A percentile compares a stretch with the other conserved stretches of the same genome.
These are phyloP conservation scores for Lasiodiplodia citricola DNA, from an alignment of 2,329 filamentous ascomycete genomes.

Conservation along the genomic window DNA sequence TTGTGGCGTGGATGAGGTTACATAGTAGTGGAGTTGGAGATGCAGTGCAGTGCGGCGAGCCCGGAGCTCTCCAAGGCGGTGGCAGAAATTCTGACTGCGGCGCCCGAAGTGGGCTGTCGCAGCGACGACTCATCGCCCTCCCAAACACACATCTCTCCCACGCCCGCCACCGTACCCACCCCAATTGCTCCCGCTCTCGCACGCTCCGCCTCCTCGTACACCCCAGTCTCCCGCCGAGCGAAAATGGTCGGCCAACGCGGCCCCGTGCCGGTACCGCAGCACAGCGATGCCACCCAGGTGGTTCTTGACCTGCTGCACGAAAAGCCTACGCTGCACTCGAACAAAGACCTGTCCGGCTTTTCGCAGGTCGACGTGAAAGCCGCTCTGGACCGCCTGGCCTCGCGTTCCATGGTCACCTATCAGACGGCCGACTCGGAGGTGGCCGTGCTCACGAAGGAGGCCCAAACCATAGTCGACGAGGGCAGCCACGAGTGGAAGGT, in stretches of 20 bases:
- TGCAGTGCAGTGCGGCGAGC: slow-evolving; percentile 2
- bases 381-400: slow-evolving; percentile 82
- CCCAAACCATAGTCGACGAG: slow-evolving; percentile 70
- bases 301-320: slow-evolving; percentile 72
- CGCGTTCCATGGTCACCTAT: slow-evolving; percentile 85
- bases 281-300: slow-evolving; percentile 70
- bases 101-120: slow-evolving; percentile 17
- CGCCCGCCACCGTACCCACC: not conserved
- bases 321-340: slow-evolving; percentile 59
- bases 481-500: slow-evolving; percentile 59
- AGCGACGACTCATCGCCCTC: slow-evolving; percentile 24
- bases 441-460: slow-evolving; percentile 76
- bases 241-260: slow-evolving; percentile 54
- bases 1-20: not conserved
- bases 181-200: slow-evolving; percentile 14
- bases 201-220: not conserved
- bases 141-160: slow-evolving; percentile 2
- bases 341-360: slow-evolving; percentile 53
- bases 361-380: slow-evolving; percentile 70
- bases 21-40: not conserved
- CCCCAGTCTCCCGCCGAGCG: not conserved
- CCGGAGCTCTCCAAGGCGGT: slow-evolving; percentile 16
- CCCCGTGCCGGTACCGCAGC: slow-evolving; percentile 52
- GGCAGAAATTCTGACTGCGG: slow-evolving; percentile 24
- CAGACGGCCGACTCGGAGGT: slow-evolving; percentile 82